Evolutionary conservation across 352 stramenopile genomes (phyloP), one percentile per base, ranked within the genome.

Genomic region (Globisporangium camurandrum): DNA sequence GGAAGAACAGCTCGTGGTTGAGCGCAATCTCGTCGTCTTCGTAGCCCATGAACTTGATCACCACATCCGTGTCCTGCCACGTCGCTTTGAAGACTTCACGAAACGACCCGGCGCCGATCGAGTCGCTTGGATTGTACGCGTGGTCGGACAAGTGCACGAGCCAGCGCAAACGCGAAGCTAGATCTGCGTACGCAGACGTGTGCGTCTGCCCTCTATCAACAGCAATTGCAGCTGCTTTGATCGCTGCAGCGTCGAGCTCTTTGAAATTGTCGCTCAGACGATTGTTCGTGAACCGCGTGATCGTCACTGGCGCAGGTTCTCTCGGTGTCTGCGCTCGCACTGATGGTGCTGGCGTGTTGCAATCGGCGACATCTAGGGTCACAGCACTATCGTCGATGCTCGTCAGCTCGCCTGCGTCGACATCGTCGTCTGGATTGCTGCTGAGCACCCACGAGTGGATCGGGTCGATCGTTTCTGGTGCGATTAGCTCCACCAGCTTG

Each of bases 1-100:
- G 40, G 22, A 31, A 46, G 40, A 46, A 46, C 40, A 46, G 40
- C 20, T 46, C 40, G 1, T 4, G 3, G 10, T 46, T 36, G 20
- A 27, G 24, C 20, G 40, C 16, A 20, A 3, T 42, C 38, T 42
- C 2, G 11, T 31, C 12, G 12, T 3, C 16, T 45, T 38, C 17
- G 19, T 45, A 19, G 50, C 40, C 36, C 2, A 53, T 33, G 27
- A 49, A 47, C 56, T 65, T 61, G 5, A 61, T 31, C 1, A 59
- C 57, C 1, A 65, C 57, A 2, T 37, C 2, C 17, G 31, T 46
- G 3, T 28, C 16, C 2, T 23, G 27, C 38, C 39, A 56, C 10
- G 20, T 20, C 0, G 37, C 49, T 4, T 17, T 14, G 16, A 47
- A 41, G 19, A 49, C 49, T 11, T 26, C 22, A 1, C 49, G 19